Evolutionary conservation across 192 early-diverging fungal genomes (phyloP).

Genomic region (Coemansia sp.): DNA sequence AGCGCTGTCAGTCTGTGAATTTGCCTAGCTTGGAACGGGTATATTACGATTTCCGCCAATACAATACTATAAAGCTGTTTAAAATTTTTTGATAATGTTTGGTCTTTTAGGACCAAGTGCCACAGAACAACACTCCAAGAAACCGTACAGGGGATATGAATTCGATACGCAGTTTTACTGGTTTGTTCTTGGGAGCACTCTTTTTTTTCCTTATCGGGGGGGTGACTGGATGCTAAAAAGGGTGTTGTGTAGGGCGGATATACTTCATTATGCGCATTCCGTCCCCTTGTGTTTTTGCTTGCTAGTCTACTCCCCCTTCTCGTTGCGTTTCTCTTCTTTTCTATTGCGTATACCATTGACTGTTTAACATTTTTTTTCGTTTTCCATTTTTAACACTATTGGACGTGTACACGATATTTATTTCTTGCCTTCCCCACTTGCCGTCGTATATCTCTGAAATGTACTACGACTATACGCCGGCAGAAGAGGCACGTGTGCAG

Average conservation of each 20-base stretch:
- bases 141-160: neutral
- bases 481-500: conserved; percentile 29
- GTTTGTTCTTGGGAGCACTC: neutral
- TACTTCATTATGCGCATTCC: conserved; percentile 9
- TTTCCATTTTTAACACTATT: neutral
- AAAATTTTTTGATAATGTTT: neutral
- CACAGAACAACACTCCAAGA: neutral
- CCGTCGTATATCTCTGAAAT: conserved; percentile 2
- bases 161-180: neutral
- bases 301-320: neutral
- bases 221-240: neutral
- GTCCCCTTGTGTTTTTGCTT: neutral
- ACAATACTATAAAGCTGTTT: neutral
- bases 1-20: neutral
- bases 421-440: neutral
- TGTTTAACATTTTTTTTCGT: neutral
- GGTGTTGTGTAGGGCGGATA: neutral
- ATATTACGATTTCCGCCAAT: neutral
- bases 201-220: conserved; percentile 1
- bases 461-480: conserved; percentile 41
- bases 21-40: neutral
- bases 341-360: neutral
- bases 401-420: neutral
- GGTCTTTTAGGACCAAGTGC: neutral
- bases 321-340: conserved; percentile 4